Conservation (phyloP, 768 basidiomycete genomes). For the Suillus brevipes region DNA sequence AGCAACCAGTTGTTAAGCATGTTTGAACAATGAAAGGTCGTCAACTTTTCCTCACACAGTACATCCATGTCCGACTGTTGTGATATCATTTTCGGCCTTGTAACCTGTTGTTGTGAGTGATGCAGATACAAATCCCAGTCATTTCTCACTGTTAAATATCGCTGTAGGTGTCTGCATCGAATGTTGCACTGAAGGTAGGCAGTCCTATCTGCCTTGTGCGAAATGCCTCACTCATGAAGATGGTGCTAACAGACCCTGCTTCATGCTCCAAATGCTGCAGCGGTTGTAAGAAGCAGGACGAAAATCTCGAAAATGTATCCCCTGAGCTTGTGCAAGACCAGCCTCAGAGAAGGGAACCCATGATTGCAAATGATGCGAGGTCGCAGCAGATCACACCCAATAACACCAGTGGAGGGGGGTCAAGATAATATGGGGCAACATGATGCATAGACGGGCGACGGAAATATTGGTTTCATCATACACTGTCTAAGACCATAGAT, state of each 20-base stretch:
- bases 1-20: background rate
- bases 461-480: background rate
- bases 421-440: background rate
- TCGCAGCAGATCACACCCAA: background rate
- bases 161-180: background rate
- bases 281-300: conserved; percentile 15
- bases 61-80: conserved; percentile 19
- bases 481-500: background rate
- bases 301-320: background rate
- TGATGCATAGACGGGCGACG: background rate
- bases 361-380: conserved; percentile 10
- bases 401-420: background rate
- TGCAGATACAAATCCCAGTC: conserved; percentile 1
- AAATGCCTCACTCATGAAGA: background rate
- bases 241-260: conserved; percentile 11
- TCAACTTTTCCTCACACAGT: background rate
- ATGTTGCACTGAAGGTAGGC: background rate
- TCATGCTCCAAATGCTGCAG: conserved; percentile 15
- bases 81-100: conserved; percentile 21
- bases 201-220: background rate
- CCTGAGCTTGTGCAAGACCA: conserved; percentile 19
- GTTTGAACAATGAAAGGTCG: background rate
- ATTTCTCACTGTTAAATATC: conserved; percentile 16
- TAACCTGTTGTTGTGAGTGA: conserved; percentile 18
- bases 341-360: conserved; percentile 13